Evolutionary conservation across 176 grass and related monocot genomes (phyloP).

Genomic region (Aegilops speltoides): DNA sequence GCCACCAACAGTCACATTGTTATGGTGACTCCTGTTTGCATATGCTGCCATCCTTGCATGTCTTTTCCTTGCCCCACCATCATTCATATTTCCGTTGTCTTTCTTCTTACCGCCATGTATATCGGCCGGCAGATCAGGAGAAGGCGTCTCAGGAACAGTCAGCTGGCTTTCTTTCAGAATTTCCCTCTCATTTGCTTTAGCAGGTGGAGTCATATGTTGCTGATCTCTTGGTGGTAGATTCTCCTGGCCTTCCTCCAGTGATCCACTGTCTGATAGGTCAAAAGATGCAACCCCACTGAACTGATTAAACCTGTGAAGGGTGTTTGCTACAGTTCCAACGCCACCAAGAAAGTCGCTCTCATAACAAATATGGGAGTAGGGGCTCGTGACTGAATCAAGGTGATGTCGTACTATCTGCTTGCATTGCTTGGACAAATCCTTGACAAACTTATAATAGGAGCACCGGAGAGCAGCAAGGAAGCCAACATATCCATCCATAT

Average conservation of each 20-base stretch:
- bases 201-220: conserved; percentile 77
- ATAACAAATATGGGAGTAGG: conserved; percentile 90
- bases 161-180: conserved; percentile 82
- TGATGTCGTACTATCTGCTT: conserved; percentile 88
- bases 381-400: conserved; percentile 84
- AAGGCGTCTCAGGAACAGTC: conserved; percentile 95
- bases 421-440: conserved; percentile 86
- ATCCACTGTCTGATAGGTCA: conserved; percentile 71
- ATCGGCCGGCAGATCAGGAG: conserved; percentile 84
- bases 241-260: conserved; percentile 62
- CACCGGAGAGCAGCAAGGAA: conserved; percentile 82
- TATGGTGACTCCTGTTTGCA: conserved; percentile 64
- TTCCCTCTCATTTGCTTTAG: conserved; percentile 72
- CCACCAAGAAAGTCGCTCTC: conserved; percentile 59
- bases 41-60: conserved; percentile 67
- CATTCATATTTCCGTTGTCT: conserved; percentile 67
- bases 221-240: conserved; percentile 82
- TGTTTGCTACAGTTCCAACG: conserved; percentile 40
- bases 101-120: conserved; percentile 79
- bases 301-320: conserved; percentile 56
- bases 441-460: conserved; percentile 85
- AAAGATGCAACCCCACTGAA: conserved; percentile 57
- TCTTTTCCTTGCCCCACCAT: conserved; percentile 73
- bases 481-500: conserved; percentile 94
- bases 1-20: conserved; percentile 44